These are phyloP conservation scores for Petrea volubilis DNA, from an alignment of 257 asterid species.

Conservation along the genomic window DNA sequence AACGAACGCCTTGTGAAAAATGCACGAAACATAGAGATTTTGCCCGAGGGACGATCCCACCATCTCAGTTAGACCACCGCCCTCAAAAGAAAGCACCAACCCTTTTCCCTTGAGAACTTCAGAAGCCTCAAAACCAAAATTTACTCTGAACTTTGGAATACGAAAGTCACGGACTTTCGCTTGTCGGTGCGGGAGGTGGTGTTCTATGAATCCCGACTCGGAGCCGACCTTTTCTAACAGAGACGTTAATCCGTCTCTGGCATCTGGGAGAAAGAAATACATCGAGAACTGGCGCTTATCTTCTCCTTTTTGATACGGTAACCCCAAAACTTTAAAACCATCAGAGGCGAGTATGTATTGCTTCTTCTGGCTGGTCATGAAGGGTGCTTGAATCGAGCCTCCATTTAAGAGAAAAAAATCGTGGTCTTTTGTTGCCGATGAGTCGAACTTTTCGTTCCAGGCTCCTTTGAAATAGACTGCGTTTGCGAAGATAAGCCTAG, in stretches of 20 bases:
- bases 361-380: constrained; percentile 51
- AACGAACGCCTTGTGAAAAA: constrained; percentile 51
- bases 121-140: constrained; percentile 42
- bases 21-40: constrained; percentile 33
- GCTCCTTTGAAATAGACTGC: constrained; percentile 62
- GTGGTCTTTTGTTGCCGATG: constrained; percentile 36
- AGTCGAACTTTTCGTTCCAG: constrained; percentile 51
- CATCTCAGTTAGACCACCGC: constrained; percentile 45
- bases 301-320: constrained; percentile 47
- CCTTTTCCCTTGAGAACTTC: constrained; percentile 38
- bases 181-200: constrained; percentile 33
- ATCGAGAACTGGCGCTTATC: constrained; percentile 48
- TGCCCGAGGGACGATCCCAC: constrained; percentile 34
- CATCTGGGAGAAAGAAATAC: constrained; percentile 49
- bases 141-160: constrained; percentile 48
- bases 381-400: constrained; percentile 43
- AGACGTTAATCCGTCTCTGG: constrained; percentile 38
- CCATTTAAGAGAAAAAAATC: constrained; percentile 45
- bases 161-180: constrained; percentile 32
- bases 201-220: constrained; percentile 36
- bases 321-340: constrained; percentile 45
- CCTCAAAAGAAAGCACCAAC: constrained; percentile 35
- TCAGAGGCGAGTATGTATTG: constrained; percentile 38
- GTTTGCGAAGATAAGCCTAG: constrained; percentile 50
- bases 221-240: constrained; percentile 36